Conservation (phyloP, 495 filamentous ascomycete species). For the Aspergillus bertholletiae region DNA sequence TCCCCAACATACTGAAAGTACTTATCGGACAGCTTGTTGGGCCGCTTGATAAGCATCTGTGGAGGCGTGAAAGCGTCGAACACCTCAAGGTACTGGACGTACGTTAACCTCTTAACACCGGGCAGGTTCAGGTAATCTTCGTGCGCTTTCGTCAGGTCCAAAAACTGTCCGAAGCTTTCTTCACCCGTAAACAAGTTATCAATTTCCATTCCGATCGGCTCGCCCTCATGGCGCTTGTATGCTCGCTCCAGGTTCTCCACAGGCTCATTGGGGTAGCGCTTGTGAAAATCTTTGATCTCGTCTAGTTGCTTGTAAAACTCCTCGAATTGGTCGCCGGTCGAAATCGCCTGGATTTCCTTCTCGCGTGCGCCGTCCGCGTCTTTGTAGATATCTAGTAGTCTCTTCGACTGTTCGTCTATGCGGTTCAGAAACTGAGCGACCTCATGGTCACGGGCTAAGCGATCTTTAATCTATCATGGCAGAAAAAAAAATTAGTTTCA, state of each 20-base stretch:
- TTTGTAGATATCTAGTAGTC: constrained; percentile 79
- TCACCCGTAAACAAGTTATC: constrained; percentile 95
- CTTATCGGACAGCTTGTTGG: constrained; percentile 81
- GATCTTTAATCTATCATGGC: constrained; percentile 69
- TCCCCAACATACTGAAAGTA: constrained; percentile 89
- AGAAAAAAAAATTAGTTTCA: constrained; percentile 24
- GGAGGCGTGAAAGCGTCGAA: constrained; percentile 85
- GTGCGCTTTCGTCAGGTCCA: constrained; percentile 80
- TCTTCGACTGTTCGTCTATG: constrained; percentile 79
- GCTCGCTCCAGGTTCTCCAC: constrained; percentile 92
- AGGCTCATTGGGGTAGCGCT: constrained; percentile 87
- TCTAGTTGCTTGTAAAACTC: constrained; percentile 85
- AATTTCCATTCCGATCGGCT: constrained; percentile 59
- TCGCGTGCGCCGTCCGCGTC: constrained; percentile 67
- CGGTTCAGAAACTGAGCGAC: constrained; percentile 79
- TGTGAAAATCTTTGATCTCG: constrained; percentile 81
- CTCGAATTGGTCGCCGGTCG: constrained; percentile 84
- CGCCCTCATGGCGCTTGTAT: constrained; percentile 75
- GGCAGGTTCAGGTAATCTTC: constrained; percentile 89
- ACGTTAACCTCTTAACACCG: constrained; percentile 74
- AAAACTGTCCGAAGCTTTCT: constrained; percentile 84
- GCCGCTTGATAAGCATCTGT: constrained; percentile 62
- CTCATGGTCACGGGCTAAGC: constrained; percentile 85
- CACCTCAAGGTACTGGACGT: constrained; percentile 84
- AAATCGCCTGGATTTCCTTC: constrained; percentile 78